Percentiles rank a stretch among this genome's conserved stretches.
Conservation (phyloP, 2,329 filamentous ascomycete species). For the Trichoderma oligosporum region DNA sequence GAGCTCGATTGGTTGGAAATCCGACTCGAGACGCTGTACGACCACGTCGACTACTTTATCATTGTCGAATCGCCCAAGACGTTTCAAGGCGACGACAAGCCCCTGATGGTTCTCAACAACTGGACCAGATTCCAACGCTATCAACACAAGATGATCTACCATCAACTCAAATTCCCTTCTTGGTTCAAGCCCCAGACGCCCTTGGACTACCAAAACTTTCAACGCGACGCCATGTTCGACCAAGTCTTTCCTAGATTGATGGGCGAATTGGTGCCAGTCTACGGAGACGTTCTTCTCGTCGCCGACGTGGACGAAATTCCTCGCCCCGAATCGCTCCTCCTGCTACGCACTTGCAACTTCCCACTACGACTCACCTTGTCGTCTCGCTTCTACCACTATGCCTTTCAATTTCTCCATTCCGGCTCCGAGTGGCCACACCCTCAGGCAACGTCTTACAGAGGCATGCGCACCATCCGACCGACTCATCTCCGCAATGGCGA, state of each 20-base stretch:
- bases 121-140: conserved; percentile 51
- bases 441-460: conserved; percentile 54
- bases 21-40: conserved; percentile 54
- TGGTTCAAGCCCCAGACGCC: conserved; percentile 36
- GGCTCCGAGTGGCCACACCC: conserved; percentile 51
- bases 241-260: conserved; percentile 51
- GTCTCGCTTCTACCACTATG: conserved; percentile 55
- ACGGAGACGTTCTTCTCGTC: conserved; percentile 55
- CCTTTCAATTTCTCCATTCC: conserved; percentile 48
- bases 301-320: conserved; percentile 60
- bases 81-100: conserved; percentile 55
- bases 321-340: conserved; percentile 46
- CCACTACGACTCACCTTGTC: conserved; percentile 50
- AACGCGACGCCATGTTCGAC: conserved; percentile 55
- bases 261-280: conserved; percentile 39
- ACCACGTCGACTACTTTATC: conserved; percentile 62
- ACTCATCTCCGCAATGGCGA: conserved; percentile 50
- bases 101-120: conserved; percentile 50
- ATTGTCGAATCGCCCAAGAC: conserved; percentile 57
- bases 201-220: conserved; percentile 52
- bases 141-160: conserved; percentile 59
- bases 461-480: conserved; percentile 47
- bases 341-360: conserved; percentile 50
- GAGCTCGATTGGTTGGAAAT: conserved; percentile 66
- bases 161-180: conserved; percentile 46